Evolutionary conservation across 371 early-diverging fungal species (phyloP).

Genomic region (Mucor plumbeus): DNA sequence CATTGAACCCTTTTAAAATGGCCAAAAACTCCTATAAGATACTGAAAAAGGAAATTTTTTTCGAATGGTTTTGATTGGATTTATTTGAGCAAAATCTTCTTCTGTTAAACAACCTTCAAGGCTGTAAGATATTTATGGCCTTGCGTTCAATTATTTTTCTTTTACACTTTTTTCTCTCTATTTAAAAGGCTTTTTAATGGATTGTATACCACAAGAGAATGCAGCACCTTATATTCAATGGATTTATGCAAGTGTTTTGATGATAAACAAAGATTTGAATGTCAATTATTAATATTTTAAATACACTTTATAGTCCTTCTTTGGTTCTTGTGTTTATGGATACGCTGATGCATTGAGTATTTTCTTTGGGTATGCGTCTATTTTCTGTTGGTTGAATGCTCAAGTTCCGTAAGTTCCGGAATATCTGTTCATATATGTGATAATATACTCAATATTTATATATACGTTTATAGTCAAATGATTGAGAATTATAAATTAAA

Average conservation of each 20-base stretch:
- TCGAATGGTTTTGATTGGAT: constrained; percentile 25
- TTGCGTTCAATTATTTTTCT: neutral
- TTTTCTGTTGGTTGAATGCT: constrained; percentile 38
- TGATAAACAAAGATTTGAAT: neutral
- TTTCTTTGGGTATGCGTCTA: constrained; percentile 30
- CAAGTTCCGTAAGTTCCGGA: constrained; percentile 35
- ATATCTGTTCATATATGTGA: neutral
- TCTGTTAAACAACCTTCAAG: neutral
- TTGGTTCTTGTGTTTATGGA: constrained; percentile 30
- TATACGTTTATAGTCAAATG: constrained; percentile 48
- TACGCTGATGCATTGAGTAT: constrained; percentile 29
- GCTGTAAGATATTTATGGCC: too few relatives aligned
- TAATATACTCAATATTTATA: neutral
- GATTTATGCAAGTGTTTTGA: constrained; percentile 26
- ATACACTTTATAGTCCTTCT: constrained; percentile 19
- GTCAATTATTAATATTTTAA: neutral
- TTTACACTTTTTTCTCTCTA: constrained; percentile 7
- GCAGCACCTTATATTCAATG: constrained; percentile 21
- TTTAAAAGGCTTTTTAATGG: constrained; percentile 11
- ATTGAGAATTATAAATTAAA: constrained; percentile 56
- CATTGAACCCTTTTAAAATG: neutral
- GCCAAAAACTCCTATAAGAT: neutral
- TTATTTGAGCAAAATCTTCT: constrained; percentile 5
- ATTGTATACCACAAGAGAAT: constrained; percentile 21
- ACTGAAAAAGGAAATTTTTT: constrained; percentile 27